These are phyloP conservation scores for Penicillium psychrosexuale DNA, from an alignment of 2,329 filamentous ascomycete species.

Conservation along the genomic window DNA sequence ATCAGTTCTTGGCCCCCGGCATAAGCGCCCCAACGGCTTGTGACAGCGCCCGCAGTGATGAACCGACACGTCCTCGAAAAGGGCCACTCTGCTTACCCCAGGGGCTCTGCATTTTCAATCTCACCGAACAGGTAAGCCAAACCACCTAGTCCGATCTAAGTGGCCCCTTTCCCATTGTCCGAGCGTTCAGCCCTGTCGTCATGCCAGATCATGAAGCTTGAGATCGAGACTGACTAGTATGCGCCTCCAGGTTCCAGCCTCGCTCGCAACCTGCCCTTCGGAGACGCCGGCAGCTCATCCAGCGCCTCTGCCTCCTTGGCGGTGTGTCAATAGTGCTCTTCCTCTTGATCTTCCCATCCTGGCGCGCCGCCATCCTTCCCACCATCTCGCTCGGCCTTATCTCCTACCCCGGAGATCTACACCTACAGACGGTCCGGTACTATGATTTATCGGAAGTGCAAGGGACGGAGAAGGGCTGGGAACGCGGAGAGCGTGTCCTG, in stretches of 20 bases:
- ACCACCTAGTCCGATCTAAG: background rate
- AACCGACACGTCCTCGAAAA: slow-evolving; percentile 84
- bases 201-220: slow-evolving; percentile 1
- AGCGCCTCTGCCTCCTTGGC: slow-evolving; percentile 61
- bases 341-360: slow-evolving; percentile 73
- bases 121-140: slow-evolving; percentile 74
- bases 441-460: slow-evolving; percentile 92
- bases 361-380: slow-evolving; percentile 61
- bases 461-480: slow-evolving; percentile 90
- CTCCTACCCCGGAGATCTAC: slow-evolving; percentile 64
- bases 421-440: slow-evolving; percentile 93
- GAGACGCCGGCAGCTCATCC: slow-evolving; percentile 68
- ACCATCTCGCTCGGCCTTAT: slow-evolving; percentile 67
- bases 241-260: slow-evolving; percentile 70
- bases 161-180: background rate
- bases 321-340: slow-evolving; percentile 59
- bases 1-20: slow-evolving; percentile 2
- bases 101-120: slow-evolving; percentile 75
- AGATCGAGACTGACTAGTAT: slow-evolving; percentile 8
- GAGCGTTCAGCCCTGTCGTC: background rate
- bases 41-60: slow-evolving; percentile 58
- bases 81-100: slow-evolving; percentile 67
- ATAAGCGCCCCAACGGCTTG: slow-evolving; percentile 31
- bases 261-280: slow-evolving; percentile 71
- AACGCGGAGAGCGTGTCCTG: slow-evolving; percentile 90